Evolutionary conservation across 805 yeast genomes (phyloP).

Genomic region (Saccharomycopsis fermentans): DNA sequence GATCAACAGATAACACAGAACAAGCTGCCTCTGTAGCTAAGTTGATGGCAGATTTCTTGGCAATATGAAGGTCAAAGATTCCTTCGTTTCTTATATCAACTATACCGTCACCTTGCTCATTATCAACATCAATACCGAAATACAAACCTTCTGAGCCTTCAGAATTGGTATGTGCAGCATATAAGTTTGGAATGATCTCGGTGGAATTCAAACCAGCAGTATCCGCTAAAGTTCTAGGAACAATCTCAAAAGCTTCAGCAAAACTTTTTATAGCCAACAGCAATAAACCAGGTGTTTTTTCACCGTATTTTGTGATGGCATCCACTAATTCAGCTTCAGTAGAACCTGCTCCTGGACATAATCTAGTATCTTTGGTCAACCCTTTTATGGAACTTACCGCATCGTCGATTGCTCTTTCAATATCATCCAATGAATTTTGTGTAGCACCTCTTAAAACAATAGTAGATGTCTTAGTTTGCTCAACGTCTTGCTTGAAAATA

Average conservation of each 20-base stretch:
- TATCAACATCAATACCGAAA: slow-evolving; percentile 64
- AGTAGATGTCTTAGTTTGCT: slow-evolving; percentile 74
- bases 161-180: slow-evolving; percentile 68
- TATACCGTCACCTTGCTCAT: slow-evolving; percentile 47
- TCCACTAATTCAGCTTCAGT: slow-evolving; percentile 81
- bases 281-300: slow-evolving; percentile 82
- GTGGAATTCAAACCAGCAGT: slow-evolving; percentile 89
- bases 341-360: slow-evolving; percentile 96
- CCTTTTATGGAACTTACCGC: slow-evolving; percentile 92
- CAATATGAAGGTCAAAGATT: slow-evolving; percentile 68
- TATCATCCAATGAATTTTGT: slow-evolving; percentile 82
- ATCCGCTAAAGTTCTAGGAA: slow-evolving; percentile 88
- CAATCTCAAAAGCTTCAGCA: slow-evolving; percentile 89
- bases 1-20: slow-evolving; percentile 87
- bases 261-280: slow-evolving; percentile 91
- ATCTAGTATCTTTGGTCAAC: slow-evolving; percentile 62
- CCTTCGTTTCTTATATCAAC: slow-evolving; percentile 60
- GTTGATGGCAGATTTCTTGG: slow-evolving; percentile 79
- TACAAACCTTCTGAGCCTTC: slow-evolving; percentile 26
- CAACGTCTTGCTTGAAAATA: slow-evolving; percentile 69
- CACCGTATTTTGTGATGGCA: slow-evolving; percentile 76
- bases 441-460: slow-evolving; percentile 95
- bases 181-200: slow-evolving; percentile 79
- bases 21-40: slow-evolving; percentile 94
- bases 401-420: slow-evolving; percentile 95